Base-by-base conservation (phyloP, 179 eudicot genomes). In the Amaranthus tricolor region DNA sequence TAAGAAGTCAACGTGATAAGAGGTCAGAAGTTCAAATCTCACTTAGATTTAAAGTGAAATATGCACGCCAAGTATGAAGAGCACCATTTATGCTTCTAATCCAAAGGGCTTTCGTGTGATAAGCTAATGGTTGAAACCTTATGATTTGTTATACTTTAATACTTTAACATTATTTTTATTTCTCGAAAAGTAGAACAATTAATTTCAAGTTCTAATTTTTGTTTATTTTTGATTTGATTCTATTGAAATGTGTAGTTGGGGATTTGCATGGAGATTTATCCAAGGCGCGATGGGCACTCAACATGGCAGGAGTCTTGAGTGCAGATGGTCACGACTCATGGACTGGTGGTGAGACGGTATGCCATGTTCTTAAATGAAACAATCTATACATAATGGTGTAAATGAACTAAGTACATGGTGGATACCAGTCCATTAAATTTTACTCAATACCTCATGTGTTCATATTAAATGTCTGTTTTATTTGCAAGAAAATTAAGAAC, bases 261-360 rank as follows among this genome's bases (percentile, higher is more conserved):
- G 98, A 94, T 81, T 79, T 94, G 86, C 98, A 94, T 83, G 98
- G 98, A 70, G 98, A 94, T 88, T 86, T 94, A 62, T 82, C 85
- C 53, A 90, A 94, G 83, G 96, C 98, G n/a, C 90, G 90, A 78
- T 77, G 77, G 84, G 98, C 98, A 20, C 97, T 94, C 52, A 88
- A 87, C 86, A 82, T 92, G 83, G 98, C 98, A 78, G 98, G 98
- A 57, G 93, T 94, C 69, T 83, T 94, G 78, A 88, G 91, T 86
- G 84, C 91, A 21, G 93, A 89, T 83, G 98, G 90, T 48, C 88
- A 56, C 71, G 85, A 90, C 84, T 66, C 73, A 74, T 94, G 98
- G 98, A 87, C 88, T 78, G 98, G 98, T 47, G 90, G 89, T 74
- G 84, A 87, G 72, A 89, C 98, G 81, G 97, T 94, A 90, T 71